Evolutionary conservation across 1,284 basidiomycete species (phyloP), one percentile per base, ranked within the genome.

Genomic region (Trichosporon sp.): DNA sequence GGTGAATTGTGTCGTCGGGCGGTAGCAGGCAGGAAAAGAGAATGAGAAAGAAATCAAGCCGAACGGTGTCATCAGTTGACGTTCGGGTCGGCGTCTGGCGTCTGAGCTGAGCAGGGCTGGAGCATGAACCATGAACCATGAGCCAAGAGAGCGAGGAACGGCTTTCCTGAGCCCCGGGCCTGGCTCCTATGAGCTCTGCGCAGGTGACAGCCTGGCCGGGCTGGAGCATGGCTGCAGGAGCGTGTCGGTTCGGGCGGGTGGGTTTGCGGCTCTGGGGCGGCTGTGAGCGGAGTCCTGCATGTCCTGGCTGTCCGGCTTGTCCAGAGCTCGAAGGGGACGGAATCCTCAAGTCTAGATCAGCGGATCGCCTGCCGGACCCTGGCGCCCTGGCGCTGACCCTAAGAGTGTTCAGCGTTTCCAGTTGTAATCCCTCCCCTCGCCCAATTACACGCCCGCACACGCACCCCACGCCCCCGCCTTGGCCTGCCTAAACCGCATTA

Each of bases 301-400:
- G 32, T 32, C 32, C n/a, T n/a, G n/a, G n/a, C n/a, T n/a, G n/a
- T n/a, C n/a, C n/a, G n/a, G n/a, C n/a, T n/a, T 34, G 13, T 42
- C 38, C 47, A 51, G 8, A 51, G 21, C 23, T 51, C 23, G 47
- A 42, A 42, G 47, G 21, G 21, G 25, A 23, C 47, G 51, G 56
- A n/a, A 31, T 32, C 27, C 56, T 29, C 56, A 32, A 31, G 56
- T 60, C 56, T 60, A 31, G 56, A 60, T 60, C 56, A 60, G 56
- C 56, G 56, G 56, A 60, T 60, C 56, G 56, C 56, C 56, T 31
- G 56, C 56, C 27, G 56, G 56, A 31, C 56, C 56, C 56, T 31
- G 53, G 13, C 25, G 27, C 53, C 53, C 53, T 58, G 53, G 11
- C 5, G 12, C 53, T 27, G 29, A 15, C 53, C 53, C 29, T 58